Conservation (phyloP, 139 green algal genomes). For the Haematococcus sp. region DNA sequence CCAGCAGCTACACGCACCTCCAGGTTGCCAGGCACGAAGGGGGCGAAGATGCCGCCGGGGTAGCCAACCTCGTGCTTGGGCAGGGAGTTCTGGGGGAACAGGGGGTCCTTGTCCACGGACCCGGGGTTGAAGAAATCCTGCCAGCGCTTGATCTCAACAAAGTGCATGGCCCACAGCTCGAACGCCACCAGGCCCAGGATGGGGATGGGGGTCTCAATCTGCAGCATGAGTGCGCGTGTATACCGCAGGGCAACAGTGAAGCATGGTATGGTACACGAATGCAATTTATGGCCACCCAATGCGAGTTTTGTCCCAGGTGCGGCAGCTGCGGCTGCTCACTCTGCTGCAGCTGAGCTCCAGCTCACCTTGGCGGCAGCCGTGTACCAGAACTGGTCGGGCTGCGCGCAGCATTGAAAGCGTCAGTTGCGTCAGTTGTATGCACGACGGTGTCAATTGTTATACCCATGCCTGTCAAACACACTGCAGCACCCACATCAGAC, state of each 20-base stretch:
- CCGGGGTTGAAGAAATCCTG: slow-evolving; percentile 79
- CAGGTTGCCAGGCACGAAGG: slow-evolving; percentile 70
- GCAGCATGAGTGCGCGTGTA: neutral
- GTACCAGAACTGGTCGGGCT: slow-evolving; percentile 77
- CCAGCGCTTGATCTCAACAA: slow-evolving; percentile 67
- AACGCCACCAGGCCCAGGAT: slow-evolving; percentile 76
- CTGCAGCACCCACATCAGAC: too few species aligned
- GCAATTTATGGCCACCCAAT: neutral
- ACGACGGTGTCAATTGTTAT: too few species aligned
- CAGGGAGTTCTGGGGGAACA: slow-evolving; percentile 75
- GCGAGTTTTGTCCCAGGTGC: neutral
- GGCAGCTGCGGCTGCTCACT: neutral
- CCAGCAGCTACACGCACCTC: neutral
- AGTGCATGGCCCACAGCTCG: slow-evolving; percentile 89
- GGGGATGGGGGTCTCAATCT: slow-evolving; percentile 66
- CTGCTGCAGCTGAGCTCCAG: too few species aligned
- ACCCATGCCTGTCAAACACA: too few species aligned
- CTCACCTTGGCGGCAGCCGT: slow-evolving; percentile 35
- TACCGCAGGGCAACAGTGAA: neutral
- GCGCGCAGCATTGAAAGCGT: too few species aligned
- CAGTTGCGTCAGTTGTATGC: neutral
- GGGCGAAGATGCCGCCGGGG: slow-evolving; percentile 71
- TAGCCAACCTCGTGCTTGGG: slow-evolving; percentile 71
- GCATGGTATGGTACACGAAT: neutral
- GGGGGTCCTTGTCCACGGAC: slow-evolving; percentile 74